Evolutionary conservation across 1,139 yeast species (phyloP).

Genomic region (Sugiyamaella grinbergsii): DNA sequence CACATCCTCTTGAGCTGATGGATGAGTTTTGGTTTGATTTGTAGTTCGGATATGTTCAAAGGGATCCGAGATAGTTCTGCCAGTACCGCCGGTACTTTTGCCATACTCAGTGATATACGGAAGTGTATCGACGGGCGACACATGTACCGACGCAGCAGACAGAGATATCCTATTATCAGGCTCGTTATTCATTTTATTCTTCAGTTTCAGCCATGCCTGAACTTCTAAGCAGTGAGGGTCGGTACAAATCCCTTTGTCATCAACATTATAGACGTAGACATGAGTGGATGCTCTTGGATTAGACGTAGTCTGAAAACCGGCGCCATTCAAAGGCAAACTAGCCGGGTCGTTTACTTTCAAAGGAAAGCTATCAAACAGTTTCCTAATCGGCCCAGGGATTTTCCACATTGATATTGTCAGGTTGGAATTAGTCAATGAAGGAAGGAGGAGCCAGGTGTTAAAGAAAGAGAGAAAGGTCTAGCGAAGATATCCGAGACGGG

Average conservation of each 20-base stretch:
- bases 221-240: constrained; percentile 41
- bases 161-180: constrained; percentile 18
- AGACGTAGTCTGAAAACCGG: background rate
- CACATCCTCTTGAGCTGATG: constrained; percentile 23
- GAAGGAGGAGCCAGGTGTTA: too few species aligned
- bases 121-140: constrained; percentile 29
- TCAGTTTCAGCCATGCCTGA: constrained; percentile 29
- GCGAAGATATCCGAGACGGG: too few species aligned
- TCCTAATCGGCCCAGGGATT: constrained; percentile 50
- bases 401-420: constrained; percentile 30
- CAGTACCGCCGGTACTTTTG: too few species aligned
- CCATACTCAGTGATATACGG: constrained; percentile 29
- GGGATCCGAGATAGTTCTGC: too few species aligned
- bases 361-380: constrained; percentile 56
- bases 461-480: too few species aligned
- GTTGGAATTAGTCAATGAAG: too few species aligned
- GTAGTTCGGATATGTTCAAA: constrained; percentile 1
- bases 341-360: constrained; percentile 31
- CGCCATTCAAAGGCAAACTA: constrained; percentile 8
- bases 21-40: background rate
- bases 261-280: constrained; percentile 34
- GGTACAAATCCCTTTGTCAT: constrained; percentile 28
- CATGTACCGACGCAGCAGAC: constrained; percentile 14
- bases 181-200: constrained; percentile 17
- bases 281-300: constrained; percentile 24